Evolutionary conservation across 2,329 filamentous ascomycete species (phyloP), one percentile per base, ranked within the genome.

Genomic region (Aspergillus novoparasiticus): DNA sequence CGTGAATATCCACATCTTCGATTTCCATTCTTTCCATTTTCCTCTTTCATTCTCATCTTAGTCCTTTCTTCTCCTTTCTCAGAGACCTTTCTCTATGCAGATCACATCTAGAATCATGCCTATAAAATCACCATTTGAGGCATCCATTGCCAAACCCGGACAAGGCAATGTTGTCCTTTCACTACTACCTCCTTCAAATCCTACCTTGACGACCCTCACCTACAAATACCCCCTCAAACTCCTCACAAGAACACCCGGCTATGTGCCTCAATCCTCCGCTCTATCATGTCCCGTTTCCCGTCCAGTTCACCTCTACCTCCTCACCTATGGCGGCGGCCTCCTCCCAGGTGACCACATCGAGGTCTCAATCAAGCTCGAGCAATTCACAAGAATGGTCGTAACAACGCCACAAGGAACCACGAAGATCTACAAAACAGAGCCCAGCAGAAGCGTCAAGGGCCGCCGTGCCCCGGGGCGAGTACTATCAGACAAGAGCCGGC

Each of bases 181-280:
- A 23, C 81, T 91, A 6, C 84, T 94, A 11, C 92, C 94, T 41
- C 89, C 89, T 36, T 85, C 86, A 30, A 86, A 86, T 55, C 92
- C 92, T 16, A 88, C 89, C 53, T 85, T 97, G 34, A 87, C 89
- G 64, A 87, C 85, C 36, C 86, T 97, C 68, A 89, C 89, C 41
- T 98, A 96, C 76, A 93, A 96, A 76, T 99, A 98, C 73, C 95
- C 95, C 1, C 85, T 99, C 54, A 99, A 99, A 78, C 86, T 99
- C 62, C 92, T 99, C 65, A 90, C 93, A 0, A 93, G 94, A 1
- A 85, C 89, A 16, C 87, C 90, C 12, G 82, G 89, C 6, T 83
- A 85, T 55, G 82, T 86, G 46, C 85, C 89, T 61, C 84, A 85
- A 60, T 69, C 75, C 57, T 72, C 75, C 63, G 70, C 74, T 57